Conservation (phyloP, 177 flowering plant species). For the Tripterygium wilfordii region DNA sequence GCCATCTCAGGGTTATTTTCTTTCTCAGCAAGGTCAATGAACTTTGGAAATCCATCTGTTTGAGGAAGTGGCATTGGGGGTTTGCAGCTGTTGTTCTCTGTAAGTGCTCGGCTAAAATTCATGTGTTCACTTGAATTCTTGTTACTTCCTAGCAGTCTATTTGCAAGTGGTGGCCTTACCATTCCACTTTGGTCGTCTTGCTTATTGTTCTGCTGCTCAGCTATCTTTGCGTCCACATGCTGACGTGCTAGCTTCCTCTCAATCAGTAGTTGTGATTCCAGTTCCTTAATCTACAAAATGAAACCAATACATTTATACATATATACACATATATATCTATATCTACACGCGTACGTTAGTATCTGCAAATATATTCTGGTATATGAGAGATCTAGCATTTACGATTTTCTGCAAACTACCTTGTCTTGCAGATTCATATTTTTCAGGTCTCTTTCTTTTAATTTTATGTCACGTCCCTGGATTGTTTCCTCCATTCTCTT, state of each 20-base stretch:
- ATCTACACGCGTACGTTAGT: no score
- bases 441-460: constrained; percentile 67
- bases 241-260: constrained; percentile 92
- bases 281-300: constrained; percentile 71
- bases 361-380: no score
- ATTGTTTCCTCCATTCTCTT: constrained; percentile 83
- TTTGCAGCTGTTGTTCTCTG: constrained; percentile 37
- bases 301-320: background rate
- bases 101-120: constrained; percentile 26
- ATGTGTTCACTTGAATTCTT: constrained; percentile 35
- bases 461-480: constrained; percentile 52
- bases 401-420: no score
- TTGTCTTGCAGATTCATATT: constrained; percentile 76
- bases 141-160: constrained; percentile 24
- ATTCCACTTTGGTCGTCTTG: constrained; percentile 39
- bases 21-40: constrained; percentile 46
- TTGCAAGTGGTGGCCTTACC: constrained; percentile 43
- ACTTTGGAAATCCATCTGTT: constrained; percentile 23
- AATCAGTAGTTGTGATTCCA: constrained; percentile 76
- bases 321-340: no score
- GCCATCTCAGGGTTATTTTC: constrained; percentile 68
- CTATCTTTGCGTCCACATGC: constrained; percentile 76
- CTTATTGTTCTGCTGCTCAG: constrained; percentile 54
- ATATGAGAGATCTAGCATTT: no score
- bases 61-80: constrained; percentile 21